Base-by-base conservation (phyloP, 495 filamentous ascomycete genomes). In the Baudoinia panamericana region DNA sequence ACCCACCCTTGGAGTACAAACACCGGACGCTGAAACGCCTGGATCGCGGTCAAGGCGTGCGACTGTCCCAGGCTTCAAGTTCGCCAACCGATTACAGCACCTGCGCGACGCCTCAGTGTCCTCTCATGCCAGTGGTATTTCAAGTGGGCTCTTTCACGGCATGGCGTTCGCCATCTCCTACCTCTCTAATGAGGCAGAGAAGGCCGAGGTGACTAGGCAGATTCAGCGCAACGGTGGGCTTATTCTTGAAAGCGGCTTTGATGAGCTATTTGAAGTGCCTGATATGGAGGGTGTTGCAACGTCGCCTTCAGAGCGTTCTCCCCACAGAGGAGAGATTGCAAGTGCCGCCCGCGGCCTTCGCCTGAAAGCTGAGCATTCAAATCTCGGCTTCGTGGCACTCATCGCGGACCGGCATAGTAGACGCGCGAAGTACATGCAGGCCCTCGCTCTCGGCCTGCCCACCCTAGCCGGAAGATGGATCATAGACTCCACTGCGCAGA, bases 341-440 rank as follows among this genome's bases (percentile, higher is more conserved):
- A 3, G n/a, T 10, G 13, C 44, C 10, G n/a, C n/a, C n/a, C n/a
- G n/a, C n/a, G 38, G 30, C 1, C 46, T 82, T 13, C 51, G 55
- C 2, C 58, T 81, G 17, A 74, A 62, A 0, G 28, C 60, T 0
- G 57, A 60, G 10, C 71, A 75, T 20, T 56, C 65, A 13, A 55
- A 65, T 9, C 60, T 79, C 0, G 83, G 84, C 4, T 96, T 97
- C 57, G 70, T 77, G 0, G 84, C 80, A 17, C 63, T 96, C 13
- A 85, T 97, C 45, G 78, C 90, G 0, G 82, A 95, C 56, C 71
- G 72, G 20, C 78, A 94, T 58, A 92, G 80, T 10, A 76, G 90
- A n/a, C 80, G 81, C 40, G 73, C 76, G 25, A 97, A 97, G 48
- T 94, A 90, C 59, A 80, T 97, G 69, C 88, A 96, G 57, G 90